Evolutionary conservation across 1,284 basidiomycete genomes (phyloP), one percentile per base, ranked within the genome.

Genomic region (Boletus semigastroideus): DNA sequence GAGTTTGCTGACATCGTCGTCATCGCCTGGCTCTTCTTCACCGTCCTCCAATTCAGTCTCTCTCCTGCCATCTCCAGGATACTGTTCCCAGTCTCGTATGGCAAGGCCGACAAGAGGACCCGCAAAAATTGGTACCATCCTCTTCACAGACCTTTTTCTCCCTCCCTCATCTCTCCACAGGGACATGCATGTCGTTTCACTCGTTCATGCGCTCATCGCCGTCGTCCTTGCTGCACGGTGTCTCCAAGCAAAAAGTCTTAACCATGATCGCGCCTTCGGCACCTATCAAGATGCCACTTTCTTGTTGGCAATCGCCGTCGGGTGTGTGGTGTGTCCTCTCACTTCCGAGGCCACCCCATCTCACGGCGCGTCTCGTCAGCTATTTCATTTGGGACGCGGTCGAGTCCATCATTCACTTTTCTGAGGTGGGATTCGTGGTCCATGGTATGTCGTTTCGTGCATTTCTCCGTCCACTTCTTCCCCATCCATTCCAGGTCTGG

Each of bases 1-100:
- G 82, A 83, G 58, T 82, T 87, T 55, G 73, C 84, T 45, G 80
- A 87, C 60, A 74, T 89, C 25, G 81, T 95, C 51, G 78, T 90
- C 46, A 76, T 79, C 59, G 73, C 85, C 51, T 74, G 78, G 54
- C 54, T 77, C 40, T 69, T 68, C 50, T 84, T 83, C 57, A 72
- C 75, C 14, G 57, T 71, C 39, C 60, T 82, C 42, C 82, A 86
- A 54, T 64, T 75, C 49, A 71, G 78, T 45, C 46, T 83, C 27
- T 78, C 79, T 6, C 84, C 84, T 2, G 60, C 67, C 46, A 60
- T 78, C 37, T 78, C 76, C 58, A 65, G 61, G 12, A 63, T 65
- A 10, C 68, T 76, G 59, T 76, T 78, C 47, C 74, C 75, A 0
- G 53, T 63, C 5, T 69, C 72, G 2, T 83, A 77, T 61, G 75